Conservation (phyloP, 116 monocot genomes). For the Phalaenopsis hybrid region DNA sequence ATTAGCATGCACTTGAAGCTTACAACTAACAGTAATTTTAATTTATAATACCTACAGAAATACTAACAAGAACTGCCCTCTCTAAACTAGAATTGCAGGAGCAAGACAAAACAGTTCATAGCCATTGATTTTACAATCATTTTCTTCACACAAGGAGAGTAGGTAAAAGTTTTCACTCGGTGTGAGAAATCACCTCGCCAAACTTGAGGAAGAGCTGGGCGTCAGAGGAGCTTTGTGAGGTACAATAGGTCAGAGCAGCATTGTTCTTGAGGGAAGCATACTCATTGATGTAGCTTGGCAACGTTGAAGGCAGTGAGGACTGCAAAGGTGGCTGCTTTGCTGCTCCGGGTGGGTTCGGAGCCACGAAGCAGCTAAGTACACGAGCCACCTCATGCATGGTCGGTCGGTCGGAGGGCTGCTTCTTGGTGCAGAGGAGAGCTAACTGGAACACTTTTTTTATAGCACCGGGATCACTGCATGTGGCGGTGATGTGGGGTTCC, state of each 20-base stretch:
- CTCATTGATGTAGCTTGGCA: slow-evolving; percentile 58
- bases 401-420: slow-evolving; percentile 73
- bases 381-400: slow-evolving; percentile 87
- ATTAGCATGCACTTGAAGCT: no score
- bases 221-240: slow-evolving; percentile 61
- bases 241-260: slow-evolving; percentile 28
- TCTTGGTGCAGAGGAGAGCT: slow-evolving; percentile 80
- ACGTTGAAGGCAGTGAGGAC: background rate
- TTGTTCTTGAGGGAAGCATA: slow-evolving; percentile 60
- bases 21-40: no score
- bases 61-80: no score
- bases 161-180: slow-evolving; percentile 18
- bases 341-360: slow-evolving; percentile 10
- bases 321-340: slow-evolving; percentile 17
- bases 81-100: background rate
- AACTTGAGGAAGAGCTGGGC: slow-evolving; percentile 90
- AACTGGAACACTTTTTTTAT: slow-evolving; percentile 80
- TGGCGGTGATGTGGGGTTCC: slow-evolving; percentile 47
- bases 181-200: slow-evolving; percentile 87
- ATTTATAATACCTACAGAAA: no score
- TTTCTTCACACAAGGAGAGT: background rate
- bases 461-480: slow-evolving; percentile 53
- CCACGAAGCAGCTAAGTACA: slow-evolving; percentile 57
- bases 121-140: background rate
- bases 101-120: background rate